Evolutionary conservation across 164 flowering plant species (phyloP).

Genomic region (Pachysandra terminalis): DNA sequence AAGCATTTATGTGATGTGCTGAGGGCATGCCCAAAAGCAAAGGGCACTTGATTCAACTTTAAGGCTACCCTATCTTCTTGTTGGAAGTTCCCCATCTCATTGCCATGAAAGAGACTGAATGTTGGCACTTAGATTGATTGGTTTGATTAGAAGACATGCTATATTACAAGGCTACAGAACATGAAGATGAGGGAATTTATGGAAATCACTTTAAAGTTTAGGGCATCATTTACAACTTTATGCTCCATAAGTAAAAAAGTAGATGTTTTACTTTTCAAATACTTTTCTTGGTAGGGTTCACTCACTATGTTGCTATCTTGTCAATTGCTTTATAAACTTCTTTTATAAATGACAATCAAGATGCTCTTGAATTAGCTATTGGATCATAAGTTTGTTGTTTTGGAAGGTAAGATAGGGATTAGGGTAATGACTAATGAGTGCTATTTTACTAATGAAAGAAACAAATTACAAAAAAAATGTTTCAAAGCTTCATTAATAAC

Average conservation of each 20-base stretch:
- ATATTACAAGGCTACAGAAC: not conserved
- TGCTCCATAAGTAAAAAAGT: not conserved
- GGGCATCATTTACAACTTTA: not conserved
- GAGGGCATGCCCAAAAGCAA: not conserved
- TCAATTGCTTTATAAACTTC: not conserved
- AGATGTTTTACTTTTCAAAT: too few relatives aligned
- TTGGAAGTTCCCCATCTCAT: too few relatives aligned
- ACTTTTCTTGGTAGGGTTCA: not conserved
- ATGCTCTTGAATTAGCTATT: not conserved
- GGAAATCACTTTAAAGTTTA: not conserved
- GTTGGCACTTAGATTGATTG: not conserved
- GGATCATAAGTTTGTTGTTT: too few relatives aligned
- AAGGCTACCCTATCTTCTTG: not conserved
- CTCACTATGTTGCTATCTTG: not conserved
- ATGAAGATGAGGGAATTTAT: not conserved
- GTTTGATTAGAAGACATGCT: not conserved
- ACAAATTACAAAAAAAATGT: too few relatives aligned
- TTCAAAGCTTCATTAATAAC: too few relatives aligned
- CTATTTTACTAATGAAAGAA: too few relatives aligned
- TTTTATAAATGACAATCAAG: not conserved
- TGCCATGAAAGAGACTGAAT: too few relatives aligned
- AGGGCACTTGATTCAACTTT: not conserved
- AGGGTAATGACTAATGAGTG: too few relatives aligned
- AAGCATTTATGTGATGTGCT: not conserved
- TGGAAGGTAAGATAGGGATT: too few relatives aligned